Evolutionary conservation across 805 yeast species (phyloP), one percentile per base, ranked within the genome.

Genomic region (Barnettozyma pratensis): DNA sequence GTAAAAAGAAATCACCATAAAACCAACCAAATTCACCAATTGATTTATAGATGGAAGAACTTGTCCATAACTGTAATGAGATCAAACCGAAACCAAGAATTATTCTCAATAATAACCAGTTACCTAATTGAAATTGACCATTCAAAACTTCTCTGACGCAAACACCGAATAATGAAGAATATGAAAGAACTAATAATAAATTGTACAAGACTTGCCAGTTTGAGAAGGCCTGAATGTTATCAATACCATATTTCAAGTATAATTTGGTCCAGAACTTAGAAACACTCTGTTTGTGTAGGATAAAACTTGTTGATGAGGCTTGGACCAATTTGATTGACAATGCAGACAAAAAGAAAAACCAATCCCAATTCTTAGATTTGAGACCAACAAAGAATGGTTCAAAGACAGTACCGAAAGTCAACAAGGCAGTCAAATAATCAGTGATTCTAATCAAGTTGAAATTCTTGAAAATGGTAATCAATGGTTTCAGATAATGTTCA

Each of bases 11-110:
- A 64, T 87, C 96, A 49, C 96, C 95, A 63, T 83, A 87, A 59
- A 86, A 87, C 94, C 94, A 87, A n/a, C 95, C 94, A 65, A 83
- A 85, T 52, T 84, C 85, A 2, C 92, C 92, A 54, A 87, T 80
- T 44, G 86, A 80, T 40, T 79, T 78, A 54, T 81, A 74, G 36
- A 86, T 85, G 31, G 88, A 85, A 27, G 73, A 57, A 55, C 85
- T 80, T 35, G 88, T 83, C 85, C 88, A 81, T 14, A 75, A 61
- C 57, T 87, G 95, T 30, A 87, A 70, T 7, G 73, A 55, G 12
- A 83, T 69, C 35, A 85, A 69, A 50, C 79, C 62, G 1, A 67
- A 51, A 9, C 92, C 92, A 42, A 83, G 58, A 46, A 84, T 82
- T n/a, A 77, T 54, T 48, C 85, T 65, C 52, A 81, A 72, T 41